These are phyloP conservation scores for Saturnispora halmiae DNA, from an alignment of 805 yeast species.

Conservation along the genomic window DNA sequence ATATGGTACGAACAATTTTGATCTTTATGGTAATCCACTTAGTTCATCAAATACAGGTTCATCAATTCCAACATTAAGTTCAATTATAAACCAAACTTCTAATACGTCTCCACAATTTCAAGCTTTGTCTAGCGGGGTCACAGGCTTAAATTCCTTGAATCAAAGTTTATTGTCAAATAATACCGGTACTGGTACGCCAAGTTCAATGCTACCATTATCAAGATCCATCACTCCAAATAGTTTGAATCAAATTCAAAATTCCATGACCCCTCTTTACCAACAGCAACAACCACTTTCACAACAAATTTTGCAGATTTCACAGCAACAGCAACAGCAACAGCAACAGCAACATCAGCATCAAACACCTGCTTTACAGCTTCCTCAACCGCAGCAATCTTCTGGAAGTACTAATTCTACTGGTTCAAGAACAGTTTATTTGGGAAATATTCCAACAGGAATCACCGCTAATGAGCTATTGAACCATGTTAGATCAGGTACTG, in stretches of 20 bases:
- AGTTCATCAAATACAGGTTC: constrained; percentile 10
- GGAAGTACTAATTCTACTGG: constrained; percentile 15
- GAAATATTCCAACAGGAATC: constrained; percentile 76
- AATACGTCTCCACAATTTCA: constrained; percentile 9
- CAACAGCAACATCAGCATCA: constrained; percentile 3
- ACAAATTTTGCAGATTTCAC: too few species aligned
- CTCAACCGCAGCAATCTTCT: background rate
- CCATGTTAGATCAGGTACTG: constrained; percentile 84
- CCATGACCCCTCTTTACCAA: constrained; percentile 7
- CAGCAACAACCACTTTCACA: too few species aligned
- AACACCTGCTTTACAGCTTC: constrained; percentile 9
- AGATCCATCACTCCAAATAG: constrained; percentile 8
- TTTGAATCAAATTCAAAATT: constrained; percentile 3
- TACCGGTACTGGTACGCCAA: background rate
- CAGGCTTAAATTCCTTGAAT: background rate
- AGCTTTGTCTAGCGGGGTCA: background rate
- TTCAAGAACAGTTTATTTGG: constrained; percentile 82
- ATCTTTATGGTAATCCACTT: constrained; percentile 1
- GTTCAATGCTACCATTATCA: constrained; percentile 3
- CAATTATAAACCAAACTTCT: constrained; percentile 6
- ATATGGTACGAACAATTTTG: constrained; percentile 1
- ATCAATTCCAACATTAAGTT: constrained; percentile 5
- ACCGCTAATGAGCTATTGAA: constrained; percentile 76
- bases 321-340: constrained; percentile 3
- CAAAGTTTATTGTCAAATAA: background rate